These are phyloP conservation scores for Fusarium graminum DNA, from an alignment of 2,329 filamentous ascomycete genomes.

Conservation along the genomic window DNA sequence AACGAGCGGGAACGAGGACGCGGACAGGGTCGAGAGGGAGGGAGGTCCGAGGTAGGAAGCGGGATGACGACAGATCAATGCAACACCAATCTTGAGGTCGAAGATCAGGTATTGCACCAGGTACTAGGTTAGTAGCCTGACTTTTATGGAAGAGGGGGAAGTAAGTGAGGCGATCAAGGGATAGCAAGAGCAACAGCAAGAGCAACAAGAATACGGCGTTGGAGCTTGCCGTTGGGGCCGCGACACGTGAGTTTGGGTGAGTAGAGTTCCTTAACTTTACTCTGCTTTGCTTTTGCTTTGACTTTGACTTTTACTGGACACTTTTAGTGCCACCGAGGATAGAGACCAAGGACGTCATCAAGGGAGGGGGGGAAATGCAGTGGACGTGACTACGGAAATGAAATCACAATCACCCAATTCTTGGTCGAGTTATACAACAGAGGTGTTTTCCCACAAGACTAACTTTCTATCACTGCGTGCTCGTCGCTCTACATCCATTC, in stretches of 20 bases:
- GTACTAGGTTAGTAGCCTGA: conserved; percentile 1
- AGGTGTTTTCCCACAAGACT: no score
- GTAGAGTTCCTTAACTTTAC: neutral
- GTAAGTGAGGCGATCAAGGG: conserved; percentile 17
- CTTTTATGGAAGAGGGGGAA: conserved; percentile 9
- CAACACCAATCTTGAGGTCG: conserved; percentile 18
- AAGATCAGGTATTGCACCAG: neutral
- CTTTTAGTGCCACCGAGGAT: conserved; percentile 13
- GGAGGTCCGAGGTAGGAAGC: conserved; percentile 18
- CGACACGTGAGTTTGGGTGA: conserved; percentile 34
- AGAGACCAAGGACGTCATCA: conserved; percentile 30
- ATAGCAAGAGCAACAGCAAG: conserved; percentile 2
- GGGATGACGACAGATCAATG: conserved; percentile 32
- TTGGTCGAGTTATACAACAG: no score
- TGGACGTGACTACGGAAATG: neutral
- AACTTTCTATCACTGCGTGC: neutral
- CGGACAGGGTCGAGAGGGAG: neutral
- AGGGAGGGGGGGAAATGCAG: conserved; percentile 5
- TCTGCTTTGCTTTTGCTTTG: neutral
- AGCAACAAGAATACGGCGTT: conserved; percentile 5
- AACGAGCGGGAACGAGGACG: conserved; percentile 2
- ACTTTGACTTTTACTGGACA: conserved; percentile 17
- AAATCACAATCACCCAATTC: neutral
- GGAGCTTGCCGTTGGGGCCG: conserved; percentile 29
- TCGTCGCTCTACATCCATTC: neutral